Evolutionary conservation across 441 rosid genomes (phyloP), one percentile per base, ranked within the genome.

Genomic region (Erysimum cheiri): DNA sequence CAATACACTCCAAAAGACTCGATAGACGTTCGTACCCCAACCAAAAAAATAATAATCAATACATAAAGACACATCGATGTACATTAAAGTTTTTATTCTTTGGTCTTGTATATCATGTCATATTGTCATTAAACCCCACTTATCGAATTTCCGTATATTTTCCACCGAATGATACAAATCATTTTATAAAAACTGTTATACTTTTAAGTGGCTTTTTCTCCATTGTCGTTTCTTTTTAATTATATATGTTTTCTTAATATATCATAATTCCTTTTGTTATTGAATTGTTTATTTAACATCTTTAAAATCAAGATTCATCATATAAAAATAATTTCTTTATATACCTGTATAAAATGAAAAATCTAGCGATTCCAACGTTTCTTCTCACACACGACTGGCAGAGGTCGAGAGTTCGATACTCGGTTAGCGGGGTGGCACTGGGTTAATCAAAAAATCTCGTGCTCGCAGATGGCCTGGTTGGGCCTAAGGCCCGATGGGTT

Each of bases 1-100:
- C 78, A 74, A 55, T 61, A 74, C 60, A 69, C 54, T 69, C 78
- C 74, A 74, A 74, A 74, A 74, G 47, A 68, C 73, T 74, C 54
- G 74, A 74, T 60, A 54, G 69, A 74, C 44, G 69, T 60, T 74
- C 64, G 65, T 74, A 62, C 70, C 53, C 52, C n/a, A 49, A 7
- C 17, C 26, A n/a, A 60, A 3, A 17, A 5, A 22, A 48, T 0
- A 29, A 50, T 32, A 50, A 60, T 43, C 32, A 31, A 61, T 54
- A 53, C 58, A 60, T 54, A 52, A 52, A 52, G 69, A 67, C 73
- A 60, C 69, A 52, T 73, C 73, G 41, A 74, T 67, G 29, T 60
- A 74, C 73, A 67, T 9, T 53, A 60, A 60, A 67, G 50, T 53
- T 48, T 66, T 32, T 60, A 73, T 73, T 66, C 40, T 66, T 41